Percentiles rank a stretch among this genome's conserved stretches.
These are phyloP conservation scores for Podila clonocystis DNA, from an alignment of 192 early-diverging fungal genomes.

Conservation along the genomic window DNA sequence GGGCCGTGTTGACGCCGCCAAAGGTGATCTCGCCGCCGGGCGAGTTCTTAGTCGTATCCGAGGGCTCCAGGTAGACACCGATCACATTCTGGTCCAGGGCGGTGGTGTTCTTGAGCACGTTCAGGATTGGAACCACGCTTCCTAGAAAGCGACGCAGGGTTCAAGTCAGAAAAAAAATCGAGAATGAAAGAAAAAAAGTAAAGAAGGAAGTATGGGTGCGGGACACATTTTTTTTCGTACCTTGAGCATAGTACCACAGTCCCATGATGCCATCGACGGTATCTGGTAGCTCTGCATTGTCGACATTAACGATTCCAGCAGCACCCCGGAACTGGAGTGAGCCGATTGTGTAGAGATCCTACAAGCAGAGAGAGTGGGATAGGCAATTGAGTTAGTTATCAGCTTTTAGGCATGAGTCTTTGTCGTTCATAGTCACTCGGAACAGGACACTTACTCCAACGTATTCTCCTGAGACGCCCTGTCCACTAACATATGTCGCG, in stretches of 20 bases:
- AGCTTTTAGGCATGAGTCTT: no score
- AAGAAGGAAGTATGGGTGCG: neutral
- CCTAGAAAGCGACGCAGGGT: neutral
- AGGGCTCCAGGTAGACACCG: constrained; percentile 18
- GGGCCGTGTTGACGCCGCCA: constrained; percentile 26
- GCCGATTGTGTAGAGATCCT: constrained; percentile 35
- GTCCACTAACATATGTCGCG: constrained; percentile 21
- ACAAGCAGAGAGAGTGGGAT: neutral
- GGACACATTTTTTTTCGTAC: neutral
- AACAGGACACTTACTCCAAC: neutral
- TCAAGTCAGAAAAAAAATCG: neutral
- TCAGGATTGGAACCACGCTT: constrained; percentile 14
- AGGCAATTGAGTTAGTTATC: neutral
- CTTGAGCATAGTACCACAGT: constrained; percentile 15
- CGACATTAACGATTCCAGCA: constrained; percentile 10
- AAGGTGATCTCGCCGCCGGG: constrained; percentile 45
- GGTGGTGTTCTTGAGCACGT: constrained; percentile 14
- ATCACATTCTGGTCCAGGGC: constrained; percentile 14
- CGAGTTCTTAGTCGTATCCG: neutral
- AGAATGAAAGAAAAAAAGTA: neutral
- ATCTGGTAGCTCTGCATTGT: constrained; percentile 1
- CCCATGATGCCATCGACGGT: constrained; percentile 40
- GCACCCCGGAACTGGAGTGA: constrained; percentile 6
- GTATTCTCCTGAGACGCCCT: constrained; percentile 9
- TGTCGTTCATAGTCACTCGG: neutral